phyloP scores from a whole-genome alignment of 768 basidiomycete species.

The Rhizopogon salebrosus region DNA sequence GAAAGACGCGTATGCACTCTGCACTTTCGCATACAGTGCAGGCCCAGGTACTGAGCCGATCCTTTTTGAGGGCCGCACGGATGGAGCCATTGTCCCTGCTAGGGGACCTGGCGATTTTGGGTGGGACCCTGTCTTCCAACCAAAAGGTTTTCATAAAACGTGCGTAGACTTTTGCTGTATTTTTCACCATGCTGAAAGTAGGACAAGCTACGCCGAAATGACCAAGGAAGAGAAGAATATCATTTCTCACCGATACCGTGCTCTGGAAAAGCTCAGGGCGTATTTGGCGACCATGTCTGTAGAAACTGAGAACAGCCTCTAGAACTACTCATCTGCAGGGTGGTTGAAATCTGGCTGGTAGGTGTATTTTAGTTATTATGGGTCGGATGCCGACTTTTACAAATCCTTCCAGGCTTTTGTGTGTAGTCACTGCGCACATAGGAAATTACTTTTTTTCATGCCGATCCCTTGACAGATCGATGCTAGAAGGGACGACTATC shows the following conservation, averaged over 20 bases:
- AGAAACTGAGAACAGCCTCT: not conserved
- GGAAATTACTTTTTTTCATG: too few species aligned
- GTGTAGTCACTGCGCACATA: too few species aligned
- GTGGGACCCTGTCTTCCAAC: conserved; percentile 88
- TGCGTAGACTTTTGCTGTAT: conserved; percentile 20
- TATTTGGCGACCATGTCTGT: conserved; percentile 26
- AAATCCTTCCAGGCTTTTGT: too few species aligned
- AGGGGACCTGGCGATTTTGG: conserved; percentile 79
- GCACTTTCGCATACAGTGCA: conserved; percentile 92
- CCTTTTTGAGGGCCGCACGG: conserved; percentile 81
- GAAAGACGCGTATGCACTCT: conserved; percentile 81
- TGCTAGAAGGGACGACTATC: too few species aligned
- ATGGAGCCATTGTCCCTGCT: conserved; percentile 85
- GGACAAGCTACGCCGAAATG: conserved; percentile 64
- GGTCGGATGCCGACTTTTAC: too few species aligned
- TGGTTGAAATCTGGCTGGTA: not conserved
- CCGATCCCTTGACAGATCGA: too few species aligned
- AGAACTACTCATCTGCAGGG: not conserved
- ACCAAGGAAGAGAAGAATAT: conserved; percentile 53
- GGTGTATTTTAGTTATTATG: too few species aligned
- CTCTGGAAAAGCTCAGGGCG: conserved; percentile 50
- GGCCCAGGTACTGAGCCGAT: conserved; percentile 79
- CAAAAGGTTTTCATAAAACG: conserved; percentile 73
- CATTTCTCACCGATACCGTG: conserved; percentile 63
- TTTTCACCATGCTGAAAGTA: not conserved